phyloP scores from a whole-genome alignment of 1,284 basidiomycete species.

The Spongispora temasekensis region DNA sequence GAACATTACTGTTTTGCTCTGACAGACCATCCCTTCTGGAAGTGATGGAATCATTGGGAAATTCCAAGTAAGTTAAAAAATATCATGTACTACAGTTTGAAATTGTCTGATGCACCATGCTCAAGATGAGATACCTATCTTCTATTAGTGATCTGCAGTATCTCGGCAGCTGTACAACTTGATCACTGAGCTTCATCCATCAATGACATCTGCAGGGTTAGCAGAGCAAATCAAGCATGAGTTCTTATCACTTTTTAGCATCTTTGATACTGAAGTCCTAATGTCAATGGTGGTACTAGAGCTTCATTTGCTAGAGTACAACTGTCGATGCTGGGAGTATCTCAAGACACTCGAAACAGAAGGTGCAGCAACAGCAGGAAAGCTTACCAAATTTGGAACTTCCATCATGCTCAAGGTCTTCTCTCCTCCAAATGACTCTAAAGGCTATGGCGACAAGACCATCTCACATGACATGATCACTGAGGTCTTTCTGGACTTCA shows the following conservation, averaged over 20 bases:
- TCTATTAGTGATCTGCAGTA: not conserved
- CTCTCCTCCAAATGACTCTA: not conserved
- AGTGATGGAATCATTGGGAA: not conserved
- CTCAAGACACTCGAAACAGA: not conserved
- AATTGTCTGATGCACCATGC: not conserved
- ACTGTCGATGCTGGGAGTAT: not conserved
- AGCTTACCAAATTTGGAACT: not conserved
- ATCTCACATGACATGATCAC: conserved; percentile 1
- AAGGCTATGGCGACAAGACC: not conserved
- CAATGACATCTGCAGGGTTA: not conserved
- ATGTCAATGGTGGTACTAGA: not conserved
- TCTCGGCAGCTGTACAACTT: not conserved
- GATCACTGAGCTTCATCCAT: not conserved
- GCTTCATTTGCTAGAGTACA: not conserved
- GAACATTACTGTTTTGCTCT: not conserved
- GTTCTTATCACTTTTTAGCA: too few relatives aligned
- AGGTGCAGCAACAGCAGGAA: not conserved
- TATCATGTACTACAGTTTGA: not conserved
- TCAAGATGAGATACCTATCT: not conserved
- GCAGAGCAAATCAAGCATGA: not conserved
- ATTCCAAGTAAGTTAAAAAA: not conserved
- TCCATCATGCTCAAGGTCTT: not conserved
- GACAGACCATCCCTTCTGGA: not conserved
- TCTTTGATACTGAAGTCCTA: not conserved
- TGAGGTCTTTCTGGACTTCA: not conserved